Percentiles rank a stretch among this genome's conserved stretches.
phyloP scores from a whole-genome alignment of 2,329 filamentous ascomycete species.

The Fusarium albidum region DNA sequence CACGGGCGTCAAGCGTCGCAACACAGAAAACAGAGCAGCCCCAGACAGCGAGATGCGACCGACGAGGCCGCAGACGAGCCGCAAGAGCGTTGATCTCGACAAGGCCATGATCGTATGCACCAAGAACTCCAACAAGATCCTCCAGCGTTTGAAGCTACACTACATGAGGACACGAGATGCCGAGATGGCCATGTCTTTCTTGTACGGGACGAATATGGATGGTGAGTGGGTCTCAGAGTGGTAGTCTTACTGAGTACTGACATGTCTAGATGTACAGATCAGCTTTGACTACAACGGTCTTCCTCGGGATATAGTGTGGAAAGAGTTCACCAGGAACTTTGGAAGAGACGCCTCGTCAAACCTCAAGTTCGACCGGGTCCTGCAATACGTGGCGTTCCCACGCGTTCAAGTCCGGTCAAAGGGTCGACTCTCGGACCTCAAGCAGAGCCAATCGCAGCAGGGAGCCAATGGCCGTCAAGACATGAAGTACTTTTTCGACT shows the following conservation, averaged over 20 bases:
- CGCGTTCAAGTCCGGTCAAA: conserved; percentile 1
- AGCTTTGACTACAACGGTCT: conserved; percentile 9
- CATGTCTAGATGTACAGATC: conserved; percentile 5
- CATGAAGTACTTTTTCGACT: conserved; percentile 13
- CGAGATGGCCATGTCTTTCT: conserved; percentile 7
- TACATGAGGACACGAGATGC: conserved; percentile 10
- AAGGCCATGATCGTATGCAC: too few relatives aligned
- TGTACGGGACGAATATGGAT: conserved; percentile 5
- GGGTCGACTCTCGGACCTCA: too few relatives aligned
- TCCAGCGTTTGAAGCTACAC: conserved; percentile 11
- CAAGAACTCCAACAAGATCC: background rate
- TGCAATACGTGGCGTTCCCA: conserved; percentile 8
- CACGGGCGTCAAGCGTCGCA: too few relatives aligned
- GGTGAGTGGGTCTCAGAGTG: too few relatives aligned
- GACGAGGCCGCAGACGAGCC: too few relatives aligned
- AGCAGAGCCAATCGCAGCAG: too few relatives aligned
- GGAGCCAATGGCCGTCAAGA: conserved; percentile 1
- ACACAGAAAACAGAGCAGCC: too few relatives aligned
- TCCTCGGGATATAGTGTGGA: background rate
- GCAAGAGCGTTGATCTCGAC: too few relatives aligned
- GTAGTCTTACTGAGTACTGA: too few relatives aligned
- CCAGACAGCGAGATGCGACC: too few relatives aligned
- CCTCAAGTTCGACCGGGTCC: conserved; percentile 1
- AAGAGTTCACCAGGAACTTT: conserved; percentile 1
- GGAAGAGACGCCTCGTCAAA: background rate